Evolutionary conservation across 2,329 filamentous ascomycete genomes (phyloP).

Genomic region (Xylariaceae sp.): DNA sequence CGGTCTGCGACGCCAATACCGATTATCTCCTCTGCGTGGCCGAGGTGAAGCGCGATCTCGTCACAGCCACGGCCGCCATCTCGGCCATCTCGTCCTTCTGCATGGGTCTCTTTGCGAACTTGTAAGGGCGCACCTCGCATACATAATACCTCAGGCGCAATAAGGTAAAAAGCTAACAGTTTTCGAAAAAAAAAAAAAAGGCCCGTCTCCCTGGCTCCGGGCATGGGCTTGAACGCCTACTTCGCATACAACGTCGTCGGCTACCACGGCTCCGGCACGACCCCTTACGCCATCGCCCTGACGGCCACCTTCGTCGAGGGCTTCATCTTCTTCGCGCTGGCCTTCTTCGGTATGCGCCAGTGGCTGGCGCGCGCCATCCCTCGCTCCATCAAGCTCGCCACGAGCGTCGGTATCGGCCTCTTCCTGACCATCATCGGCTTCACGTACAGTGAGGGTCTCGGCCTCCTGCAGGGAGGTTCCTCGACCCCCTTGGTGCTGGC

Average conservation of each 20-base stretch:
- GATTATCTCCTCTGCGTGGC: constrained; percentile 60
- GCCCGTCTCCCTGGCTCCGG: constrained; percentile 65
- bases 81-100: constrained; percentile 72
- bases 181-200: constrained; percentile 26
- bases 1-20: constrained; percentile 47
- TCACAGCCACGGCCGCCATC: constrained; percentile 81
- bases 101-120: constrained; percentile 78
- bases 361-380: constrained; percentile 84
- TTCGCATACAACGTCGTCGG: constrained; percentile 74
- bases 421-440: constrained; percentile 73
- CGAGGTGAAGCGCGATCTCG: constrained; percentile 68
- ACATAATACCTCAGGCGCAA: not conserved
- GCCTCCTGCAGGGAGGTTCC: constrained; percentile 63
- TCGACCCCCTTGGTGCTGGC: constrained; percentile 69
- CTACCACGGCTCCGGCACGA: constrained; percentile 64
- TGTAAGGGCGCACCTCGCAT: constrained; percentile 39
- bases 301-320: constrained; percentile 88
- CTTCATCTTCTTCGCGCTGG: constrained; percentile 75
- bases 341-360: constrained; percentile 74
- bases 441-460: constrained; percentile 78
- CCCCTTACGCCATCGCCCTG: constrained; percentile 70
- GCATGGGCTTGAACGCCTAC: constrained; percentile 82
- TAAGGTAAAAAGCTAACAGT: too few species aligned
- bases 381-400: constrained; percentile 78
- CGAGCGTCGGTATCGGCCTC: constrained; percentile 77